These are phyloP conservation scores for Candida dajiaensis DNA, from an alignment of 805 yeast genomes.

Conservation along the genomic window DNA sequence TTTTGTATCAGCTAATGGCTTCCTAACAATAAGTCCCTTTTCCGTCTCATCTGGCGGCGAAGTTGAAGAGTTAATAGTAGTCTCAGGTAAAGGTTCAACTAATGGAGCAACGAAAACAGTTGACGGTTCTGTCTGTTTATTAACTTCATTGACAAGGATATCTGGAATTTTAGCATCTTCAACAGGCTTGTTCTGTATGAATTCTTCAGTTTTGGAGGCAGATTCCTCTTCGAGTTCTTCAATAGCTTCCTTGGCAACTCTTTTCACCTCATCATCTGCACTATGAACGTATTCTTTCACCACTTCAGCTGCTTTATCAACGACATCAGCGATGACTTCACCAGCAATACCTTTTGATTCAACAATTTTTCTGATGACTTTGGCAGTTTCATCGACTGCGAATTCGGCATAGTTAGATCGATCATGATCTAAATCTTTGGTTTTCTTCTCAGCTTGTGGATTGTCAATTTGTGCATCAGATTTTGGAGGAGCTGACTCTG, in stretches of 20 bases:
- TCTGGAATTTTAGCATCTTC: neutral
- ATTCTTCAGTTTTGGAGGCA: neutral
- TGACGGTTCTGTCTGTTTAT: neutral
- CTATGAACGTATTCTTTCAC: neutral
- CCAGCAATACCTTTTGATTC: neutral
- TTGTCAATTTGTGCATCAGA: neutral
- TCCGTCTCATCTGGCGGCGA: neutral
- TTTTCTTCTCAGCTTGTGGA: neutral
- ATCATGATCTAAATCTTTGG: neutral
- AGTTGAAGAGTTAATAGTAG: neutral
- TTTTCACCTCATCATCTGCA: neutral
- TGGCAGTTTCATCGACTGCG: neutral
- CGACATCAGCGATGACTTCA: neutral
- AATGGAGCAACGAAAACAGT: too few relatives aligned
- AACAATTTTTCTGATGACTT: neutral
- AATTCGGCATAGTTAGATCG: neutral
- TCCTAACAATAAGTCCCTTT: neutral
- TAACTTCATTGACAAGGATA: neutral
- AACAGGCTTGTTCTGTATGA: too few relatives aligned
- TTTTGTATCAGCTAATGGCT: neutral
- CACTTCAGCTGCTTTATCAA: neutral
- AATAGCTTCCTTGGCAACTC: neutral
- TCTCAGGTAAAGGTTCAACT: neutral
- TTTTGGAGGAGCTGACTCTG: too few relatives aligned
- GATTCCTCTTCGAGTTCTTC: neutral